These are phyloP conservation scores for Talaromyces pinophilus DNA, from an alignment of 2,329 filamentous ascomycete species.

Conservation along the genomic window DNA sequence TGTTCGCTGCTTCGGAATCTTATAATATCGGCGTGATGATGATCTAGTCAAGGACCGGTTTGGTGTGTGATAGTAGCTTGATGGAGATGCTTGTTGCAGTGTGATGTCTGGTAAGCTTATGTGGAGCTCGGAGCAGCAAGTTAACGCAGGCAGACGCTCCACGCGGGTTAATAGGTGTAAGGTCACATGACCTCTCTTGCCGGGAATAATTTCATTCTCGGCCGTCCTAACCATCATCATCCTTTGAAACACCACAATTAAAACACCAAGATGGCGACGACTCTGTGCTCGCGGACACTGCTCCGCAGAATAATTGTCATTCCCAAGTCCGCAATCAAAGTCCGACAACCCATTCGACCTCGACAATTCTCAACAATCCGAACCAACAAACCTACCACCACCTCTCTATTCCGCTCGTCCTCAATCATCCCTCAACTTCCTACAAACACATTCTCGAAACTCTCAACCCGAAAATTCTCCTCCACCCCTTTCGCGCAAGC, in stretches of 20 bases:
- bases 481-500: conserved; percentile 48
- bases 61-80: background rate
- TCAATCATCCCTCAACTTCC: conserved; percentile 19
- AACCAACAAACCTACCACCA: conserved; percentile 27
- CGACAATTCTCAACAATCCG: conserved; percentile 29
- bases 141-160: conserved; percentile 8
- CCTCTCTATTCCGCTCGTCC: background rate
- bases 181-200: conserved; percentile 7
- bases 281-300: conserved; percentile 19
- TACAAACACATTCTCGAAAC: conserved; percentile 34
- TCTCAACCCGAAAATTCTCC: conserved; percentile 25
- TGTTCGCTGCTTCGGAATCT: background rate
- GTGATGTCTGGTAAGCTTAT: conserved; percentile 10
- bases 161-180: background rate
- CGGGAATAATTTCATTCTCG: background rate
- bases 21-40: background rate
- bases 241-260: background rate
- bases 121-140: conserved; percentile 17
- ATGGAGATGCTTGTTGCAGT: conserved; percentile 3
- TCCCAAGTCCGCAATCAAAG: conserved; percentile 11
- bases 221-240: background rate
- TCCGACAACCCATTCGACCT: conserved; percentile 2
- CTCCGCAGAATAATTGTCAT: conserved; percentile 13
- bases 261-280: conserved; percentile 15
- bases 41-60: background rate